Base-by-base conservation (phyloP, 2,329 filamentous ascomycete genomes). In the Phoma sp. region DNA sequence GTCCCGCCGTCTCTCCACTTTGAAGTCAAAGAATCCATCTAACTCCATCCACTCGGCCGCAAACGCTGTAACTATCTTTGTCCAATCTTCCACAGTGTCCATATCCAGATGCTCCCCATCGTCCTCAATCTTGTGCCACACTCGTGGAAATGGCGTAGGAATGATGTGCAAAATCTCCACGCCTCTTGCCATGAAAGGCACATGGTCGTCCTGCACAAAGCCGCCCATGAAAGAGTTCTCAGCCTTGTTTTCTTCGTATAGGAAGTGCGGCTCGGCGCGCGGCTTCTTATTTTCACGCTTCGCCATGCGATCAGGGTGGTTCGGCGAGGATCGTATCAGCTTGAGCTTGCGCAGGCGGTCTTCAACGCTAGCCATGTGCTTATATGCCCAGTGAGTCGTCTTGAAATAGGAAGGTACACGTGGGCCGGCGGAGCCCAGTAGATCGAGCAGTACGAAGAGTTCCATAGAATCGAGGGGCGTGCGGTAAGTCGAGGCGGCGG, bases 161-260 rank as follows among this genome's bases (percentile, higher is more conserved):
- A 99, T 98, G 29, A 99, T 77, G 75, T 99, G 95, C 48, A 99
- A 75, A n/a, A 98, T 84, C 29, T 96, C 89, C 0, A 99, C 94
- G 2, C 95, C 95, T 22, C 92, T 85, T 33, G 81, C 81, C 84
- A 98, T 87, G 70, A 99, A 99, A 0, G 95, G 95, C 6, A 97
- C 77, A 71, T 99, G 95, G 69, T 99, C 95, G 72, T 99, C 95
- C 65, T 88, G 82, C n/a, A 96, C 85, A 45, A 77, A 63, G 76
- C 85, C 43, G 75, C 81, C 54, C 73, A 71, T 77, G 67, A 90
- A 83, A 31, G 80, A 38, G 78, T 74, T 51, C 1, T 78, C 61
- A 27, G 74, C 70, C 69, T 91, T 93, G n/a, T 83, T 76, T 0
- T 78, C 71, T 37, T 74, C 71, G 6, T 60, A 47, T 4, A 97